Evolutionary conservation across 371 early-diverging fungal species (phyloP).

Genomic region (Lichtheimia ornata): DNA sequence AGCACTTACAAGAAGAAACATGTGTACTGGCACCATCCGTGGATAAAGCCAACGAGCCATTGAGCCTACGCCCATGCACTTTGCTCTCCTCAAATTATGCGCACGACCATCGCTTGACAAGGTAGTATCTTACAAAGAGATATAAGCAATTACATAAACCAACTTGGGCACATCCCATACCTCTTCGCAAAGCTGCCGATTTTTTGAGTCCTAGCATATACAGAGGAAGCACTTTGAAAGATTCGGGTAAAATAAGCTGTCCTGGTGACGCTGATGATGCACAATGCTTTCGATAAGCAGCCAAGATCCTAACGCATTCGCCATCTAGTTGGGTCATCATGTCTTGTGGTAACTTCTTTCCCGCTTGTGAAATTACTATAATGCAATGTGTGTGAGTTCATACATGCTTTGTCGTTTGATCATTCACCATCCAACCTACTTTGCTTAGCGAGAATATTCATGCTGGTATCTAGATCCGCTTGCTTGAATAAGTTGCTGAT

Average conservation of each 20-base stretch:
- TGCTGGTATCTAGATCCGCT: constrained; percentile 91
- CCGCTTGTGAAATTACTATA: constrained; percentile 67
- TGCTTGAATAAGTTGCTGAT: constrained; percentile 84
- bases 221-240: constrained; percentile 93
- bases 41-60: constrained; percentile 85
- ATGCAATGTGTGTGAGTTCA: neutral
- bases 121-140: constrained; percentile 16
- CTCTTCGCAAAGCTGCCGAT: constrained; percentile 70
- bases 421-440: constrained; percentile 34
- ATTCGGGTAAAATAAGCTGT: constrained; percentile 95
- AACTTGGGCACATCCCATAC: constrained; percentile 25
- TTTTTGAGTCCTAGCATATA: constrained; percentile 73
- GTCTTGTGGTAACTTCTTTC: constrained; percentile 83
- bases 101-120: constrained; percentile 79
- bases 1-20: constrained; percentile 10
- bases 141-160: neutral
- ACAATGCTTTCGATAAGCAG: constrained; percentile 91
- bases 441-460: constrained; percentile 81
- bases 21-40: constrained; percentile 55
- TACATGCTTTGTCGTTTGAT: neutral
- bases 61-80: constrained; percentile 68
- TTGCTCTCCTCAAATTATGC: constrained; percentile 72
- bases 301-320: constrained; percentile 80
- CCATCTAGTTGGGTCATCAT: constrained; percentile 32
- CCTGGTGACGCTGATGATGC: constrained; percentile 87